Evolutionary conservation across 2,329 filamentous ascomycete species (phyloP).

Genomic region (Neofusicoccum kwambonambiense): DNA sequence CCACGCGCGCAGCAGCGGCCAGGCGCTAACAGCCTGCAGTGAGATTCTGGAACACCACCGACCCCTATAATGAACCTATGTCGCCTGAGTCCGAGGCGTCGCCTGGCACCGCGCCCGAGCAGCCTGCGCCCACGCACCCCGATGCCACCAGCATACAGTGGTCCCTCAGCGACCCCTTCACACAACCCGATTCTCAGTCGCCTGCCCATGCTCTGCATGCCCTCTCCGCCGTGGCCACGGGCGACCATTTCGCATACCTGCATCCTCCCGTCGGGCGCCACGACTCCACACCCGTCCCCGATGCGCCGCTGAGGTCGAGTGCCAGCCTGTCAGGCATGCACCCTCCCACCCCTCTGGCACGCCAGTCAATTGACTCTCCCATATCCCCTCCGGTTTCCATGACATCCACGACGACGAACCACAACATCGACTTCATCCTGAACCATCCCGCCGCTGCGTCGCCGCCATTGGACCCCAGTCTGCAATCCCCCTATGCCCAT

Average conservation of each 20-base stretch:
- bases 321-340: constrained; percentile 21
- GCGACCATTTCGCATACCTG: constrained; percentile 39
- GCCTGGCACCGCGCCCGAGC: neutral
- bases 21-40: constrained; percentile 39
- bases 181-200: constrained; percentile 29
- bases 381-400: constrained; percentile 46
- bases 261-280: constrained; percentile 27
- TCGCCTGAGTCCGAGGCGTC: constrained; percentile 26
- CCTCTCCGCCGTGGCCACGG: constrained; percentile 53
- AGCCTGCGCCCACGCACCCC: neutral
- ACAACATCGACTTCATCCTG: constrained; percentile 58
- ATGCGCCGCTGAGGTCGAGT: constrained; percentile 19
- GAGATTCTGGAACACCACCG: constrained; percentile 61
- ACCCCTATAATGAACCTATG: constrained; percentile 56
- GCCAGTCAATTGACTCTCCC: constrained; percentile 27
- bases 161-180: constrained; percentile 15
- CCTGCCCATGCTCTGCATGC: constrained; percentile 54
- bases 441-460: constrained; percentile 39
- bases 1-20: neutral
- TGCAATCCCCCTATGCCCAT: constrained; percentile 31
- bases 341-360: constrained; percentile 27
- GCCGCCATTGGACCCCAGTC: constrained; percentile 35
- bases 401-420: constrained; percentile 29
- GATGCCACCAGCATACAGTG: constrained; percentile 11
- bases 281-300: constrained; percentile 27